Conservation (phyloP, 1,284 basidiomycete species). For the Somion occarium region DNA sequence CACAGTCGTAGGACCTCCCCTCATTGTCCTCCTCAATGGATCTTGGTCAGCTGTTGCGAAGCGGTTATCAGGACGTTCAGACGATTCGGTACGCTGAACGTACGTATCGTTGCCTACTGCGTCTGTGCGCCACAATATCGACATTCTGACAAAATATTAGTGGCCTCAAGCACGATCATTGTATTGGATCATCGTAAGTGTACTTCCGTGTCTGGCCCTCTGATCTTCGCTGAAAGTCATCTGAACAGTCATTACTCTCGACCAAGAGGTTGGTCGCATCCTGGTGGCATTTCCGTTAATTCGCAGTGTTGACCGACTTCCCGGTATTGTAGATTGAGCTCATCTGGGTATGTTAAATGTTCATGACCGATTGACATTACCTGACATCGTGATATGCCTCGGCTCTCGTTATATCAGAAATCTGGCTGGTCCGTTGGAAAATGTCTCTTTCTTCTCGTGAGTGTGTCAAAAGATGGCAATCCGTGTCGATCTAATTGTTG, state of each 20-base stretch:
- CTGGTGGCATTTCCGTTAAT: background rate
- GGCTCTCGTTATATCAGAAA: conserved; percentile 35
- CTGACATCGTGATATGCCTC: background rate
- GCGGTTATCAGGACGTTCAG: background rate
- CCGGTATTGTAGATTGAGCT: conserved; percentile 35
- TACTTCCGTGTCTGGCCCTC: background rate
- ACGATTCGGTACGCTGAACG: conserved; percentile 6
- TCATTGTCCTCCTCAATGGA: background rate
- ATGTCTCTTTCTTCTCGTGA: conserved; percentile 43
- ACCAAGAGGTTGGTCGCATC: conserved; percentile 37
- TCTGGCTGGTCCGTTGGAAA: conserved; percentile 50
- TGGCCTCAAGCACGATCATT: conserved; percentile 45
- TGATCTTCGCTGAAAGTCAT: background rate
- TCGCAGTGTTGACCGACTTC: background rate
- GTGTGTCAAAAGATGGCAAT: conserved; percentile 11
- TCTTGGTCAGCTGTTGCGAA: background rate
- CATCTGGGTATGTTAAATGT: conserved; percentile 41
- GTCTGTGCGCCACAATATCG: no score
- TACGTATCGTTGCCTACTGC: conserved; percentile 5
- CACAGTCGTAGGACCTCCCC: background rate
- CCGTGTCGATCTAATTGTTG: background rate
- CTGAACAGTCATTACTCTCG: conserved; percentile 42
- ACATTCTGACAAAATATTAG: conserved; percentile 21
- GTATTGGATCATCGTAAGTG: conserved; percentile 47
- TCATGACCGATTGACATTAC: conserved; percentile 1